Base-by-base conservation (phyloP, 225 moss, liverwort and hornwort genomes). In the Marchantia polymorpha region DNA sequence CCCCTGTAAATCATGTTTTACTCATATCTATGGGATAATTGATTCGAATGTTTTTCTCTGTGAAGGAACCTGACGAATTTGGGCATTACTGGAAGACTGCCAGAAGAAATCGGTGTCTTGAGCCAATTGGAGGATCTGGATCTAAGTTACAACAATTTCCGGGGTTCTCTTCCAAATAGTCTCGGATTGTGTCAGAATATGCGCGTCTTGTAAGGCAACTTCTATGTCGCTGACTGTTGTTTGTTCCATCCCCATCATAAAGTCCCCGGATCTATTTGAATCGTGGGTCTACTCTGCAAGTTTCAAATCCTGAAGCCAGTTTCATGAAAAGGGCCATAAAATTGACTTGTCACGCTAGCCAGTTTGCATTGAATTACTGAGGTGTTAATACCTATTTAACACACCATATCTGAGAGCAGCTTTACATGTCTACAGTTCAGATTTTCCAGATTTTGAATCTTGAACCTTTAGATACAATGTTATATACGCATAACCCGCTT, bases 181-280 rank as follows among this genome's bases (percentile, higher is more conserved):
- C 30, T 79, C 30, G 68, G 5, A 53, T 20, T 12, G 6, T 79
- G 78, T 56, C n/a, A 30, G 52, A 20, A 79, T 16, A 51, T 79
- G 78, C 20, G 52, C 6, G 55, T 55, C 66, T 48, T 79, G 78
- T 79, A 79, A 79, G 78, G 0, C 20, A 39, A 54, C 48, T 63
- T 61, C 23, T 4, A 5, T 25, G 2, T 22, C 9, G 8, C 16
- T 10, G 7, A 55, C 20, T 22, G 55, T 27, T 70, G 20, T 39
- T 70, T 31, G 14, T 15, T n/a, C 25, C n/a, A 64, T n/a, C 5
- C 26, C 0, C 8, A 64, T n/a, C 48, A 72, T 52, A 50, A 75
- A 39, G 5, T 39, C 39, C 3, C 39, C 0, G 29, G 56, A 55
- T 75, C 15, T 53, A 25, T 60, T 19, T 19, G 16, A 46, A 17